phyloP scores from a whole-genome alignment of 2,329 filamentous ascomycete genomes.

The Trichoderma sp. region DNA sequence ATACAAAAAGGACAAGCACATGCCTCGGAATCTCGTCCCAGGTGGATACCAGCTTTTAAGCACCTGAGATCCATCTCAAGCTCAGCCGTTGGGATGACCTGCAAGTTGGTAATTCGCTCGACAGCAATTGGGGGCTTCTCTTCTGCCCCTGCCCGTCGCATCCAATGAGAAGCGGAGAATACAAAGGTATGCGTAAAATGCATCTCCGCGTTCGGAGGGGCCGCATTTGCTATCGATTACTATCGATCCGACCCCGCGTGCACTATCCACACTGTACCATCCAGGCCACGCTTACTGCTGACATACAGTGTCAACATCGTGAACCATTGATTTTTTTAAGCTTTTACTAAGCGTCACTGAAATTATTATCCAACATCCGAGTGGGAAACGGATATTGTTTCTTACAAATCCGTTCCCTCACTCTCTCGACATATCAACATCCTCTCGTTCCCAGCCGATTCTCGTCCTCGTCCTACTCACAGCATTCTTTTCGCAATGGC shows the following conservation, averaged over 20 bases:
- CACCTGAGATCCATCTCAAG: neutral
- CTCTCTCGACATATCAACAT: neutral
- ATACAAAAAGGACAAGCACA: neutral
- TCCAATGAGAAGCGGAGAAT: conserved; percentile 1
- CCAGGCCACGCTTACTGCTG: neutral
- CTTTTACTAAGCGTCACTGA: conserved; percentile 21
- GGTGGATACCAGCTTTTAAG: neutral
- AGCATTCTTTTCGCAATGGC: conserved; percentile 42
- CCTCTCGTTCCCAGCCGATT: neutral
- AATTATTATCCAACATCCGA: conserved; percentile 11
- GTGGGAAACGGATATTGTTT: neutral
- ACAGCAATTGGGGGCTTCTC: neutral
- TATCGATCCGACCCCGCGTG: conserved; percentile 10
- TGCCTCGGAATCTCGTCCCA: neutral
- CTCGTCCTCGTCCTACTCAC: neutral
- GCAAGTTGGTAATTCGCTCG: conserved; percentile 16
- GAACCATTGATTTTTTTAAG: neutral
- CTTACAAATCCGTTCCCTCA: conserved; percentile 16
- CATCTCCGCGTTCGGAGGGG: conserved; percentile 22
- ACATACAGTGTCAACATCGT: conserved; percentile 2
- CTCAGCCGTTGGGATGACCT: conserved; percentile 1
- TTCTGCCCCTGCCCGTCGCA: neutral
- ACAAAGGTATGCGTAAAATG: neutral
- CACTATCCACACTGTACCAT: neutral
- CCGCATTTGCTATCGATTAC: conserved; percentile 19